Evolutionary conservation across 2,329 filamentous ascomycete species (phyloP), one percentile per base, ranked within the genome.

Genomic region (Fusarium humuli): DNA sequence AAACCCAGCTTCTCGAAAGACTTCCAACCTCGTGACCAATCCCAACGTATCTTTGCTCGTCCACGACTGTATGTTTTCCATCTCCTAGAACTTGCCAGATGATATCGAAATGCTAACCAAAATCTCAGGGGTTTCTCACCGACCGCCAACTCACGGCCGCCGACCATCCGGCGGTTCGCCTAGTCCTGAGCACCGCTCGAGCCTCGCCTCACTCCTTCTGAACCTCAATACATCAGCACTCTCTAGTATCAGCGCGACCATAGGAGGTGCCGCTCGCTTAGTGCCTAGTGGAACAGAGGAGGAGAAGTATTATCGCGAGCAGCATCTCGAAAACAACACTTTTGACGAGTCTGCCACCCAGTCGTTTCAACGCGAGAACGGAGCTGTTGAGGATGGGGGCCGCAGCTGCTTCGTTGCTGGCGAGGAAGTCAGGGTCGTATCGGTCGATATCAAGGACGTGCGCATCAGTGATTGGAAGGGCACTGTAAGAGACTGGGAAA

Each of bases 391-490:
- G 45, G 87, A 86, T 69, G 87, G 85, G 5, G 83, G 89, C 0
- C 83, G 86, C 34, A 86, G 87, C 76, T 90, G 87, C 76, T 93
- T 94, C 79, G 88, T 97, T 44, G 91, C 91, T 40, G 92, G 91
- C 5, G 92, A 94, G 76, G 92, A 96, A 78, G 94, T 97, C 3
- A 87, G 92, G 50, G 94, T 98, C 9, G 93, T 98, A 34, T 88
- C 95, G 8, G 96, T 98, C 10, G 88, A 87, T 74, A 93, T 98
- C 73, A 88, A 87, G 74, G 93, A 94, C 77, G 94, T 96, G 50
- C 87, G 94, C 75, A 97, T 97, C 75, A 94, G 92, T 71, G 96
- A 97, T 79, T 97, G 92, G 92, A 97, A 97, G 83, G 95, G 96
- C n/a, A 89, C 90, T 16, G 94, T 98, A 7, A 89, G 92, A 74